Base-by-base conservation (phyloP, 805 yeast genomes). In the Ogataea thermomethanolica region DNA sequence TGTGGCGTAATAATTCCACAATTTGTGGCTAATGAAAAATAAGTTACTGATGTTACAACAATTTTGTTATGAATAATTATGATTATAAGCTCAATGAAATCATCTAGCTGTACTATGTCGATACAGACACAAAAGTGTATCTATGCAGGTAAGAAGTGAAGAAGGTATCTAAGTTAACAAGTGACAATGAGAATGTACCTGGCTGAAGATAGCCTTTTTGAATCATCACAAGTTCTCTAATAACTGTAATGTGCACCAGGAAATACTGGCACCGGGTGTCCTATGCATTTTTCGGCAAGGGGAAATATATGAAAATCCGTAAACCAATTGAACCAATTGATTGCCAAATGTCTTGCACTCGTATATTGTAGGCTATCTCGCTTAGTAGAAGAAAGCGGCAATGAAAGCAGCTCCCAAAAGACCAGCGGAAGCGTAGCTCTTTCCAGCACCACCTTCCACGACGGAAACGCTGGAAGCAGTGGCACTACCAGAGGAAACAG, bases 341-440 rank as follows among this genome's bases (percentile, higher is more conserved):
- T 2, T 11, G 7, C 33, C 24, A 20, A 5, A 20, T 13, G 33
- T 20, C 15, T 21, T 30, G 33, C 15, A 14, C 33, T 30, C 21
- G 24, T 4, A 11, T 11, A 11, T n/a, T 11, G 11, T 23, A 9
- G 22, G 24, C 33, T 11, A 26, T 33, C 34, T 25, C 35, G 31
- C 25, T 41, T 47, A 53, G 45, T 39, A 42, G 50, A 53, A 44
- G 40, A 55, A 46, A 35, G 53, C 58, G 37, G 53, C 53, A 33
- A 50, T 26, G 34, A 45, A 48, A 14, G 45, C 53, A 45, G 54
- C 51, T 43, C 53, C 59, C 37, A 54, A 41, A 26, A 49, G 33
- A 38, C 58, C 55, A 36, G 54, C 52, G 20, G 55, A 45, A 46
- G 46, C 49, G 38, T 45, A 45, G 23, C 43, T 44, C 48, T 55